Evolutionary conservation across 305 asterid species (phyloP).

Genomic region (Fraxinus sp.): DNA sequence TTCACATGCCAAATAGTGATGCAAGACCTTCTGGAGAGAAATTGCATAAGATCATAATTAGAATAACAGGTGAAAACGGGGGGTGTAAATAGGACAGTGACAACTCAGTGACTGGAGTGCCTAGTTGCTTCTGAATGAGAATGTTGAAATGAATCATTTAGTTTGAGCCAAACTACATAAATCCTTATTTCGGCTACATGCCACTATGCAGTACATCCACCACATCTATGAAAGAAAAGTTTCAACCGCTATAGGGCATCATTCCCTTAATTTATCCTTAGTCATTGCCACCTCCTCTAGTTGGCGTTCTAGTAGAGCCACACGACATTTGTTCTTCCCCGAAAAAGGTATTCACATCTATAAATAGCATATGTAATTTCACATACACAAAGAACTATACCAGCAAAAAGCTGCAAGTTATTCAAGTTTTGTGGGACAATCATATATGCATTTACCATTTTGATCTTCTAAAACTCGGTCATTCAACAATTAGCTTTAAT

Average conservation of each 20-base stretch:
- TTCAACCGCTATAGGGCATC: neutral
- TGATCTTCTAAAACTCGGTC: neutral
- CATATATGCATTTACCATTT: neutral
- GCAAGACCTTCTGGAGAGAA: constrained; percentile 4
- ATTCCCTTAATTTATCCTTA: neutral
- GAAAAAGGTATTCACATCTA: neutral
- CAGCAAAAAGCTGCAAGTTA: neutral
- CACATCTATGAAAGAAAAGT: neutral
- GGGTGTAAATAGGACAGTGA: constrained; percentile 10
- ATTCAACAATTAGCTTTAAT: constrained; percentile 3
- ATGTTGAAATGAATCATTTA: neutral
- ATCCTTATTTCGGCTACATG: neutral
- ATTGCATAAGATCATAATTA: neutral
- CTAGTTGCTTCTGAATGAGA: neutral
- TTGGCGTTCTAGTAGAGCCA: neutral
- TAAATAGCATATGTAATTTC: neutral
- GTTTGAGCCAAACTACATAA: neutral
- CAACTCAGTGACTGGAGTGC: neutral
- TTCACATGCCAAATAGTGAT: constrained; percentile 10
- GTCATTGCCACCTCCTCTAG: neutral
- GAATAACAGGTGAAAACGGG: constrained; percentile 5
- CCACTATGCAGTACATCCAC: neutral
- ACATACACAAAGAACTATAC: neutral
- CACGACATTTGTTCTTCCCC: neutral
- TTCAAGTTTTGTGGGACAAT: neutral